Base-by-base conservation (phyloP, 2,329 filamentous ascomycete genomes). In the Paraphaeosphaeria sporulosa region DNA sequence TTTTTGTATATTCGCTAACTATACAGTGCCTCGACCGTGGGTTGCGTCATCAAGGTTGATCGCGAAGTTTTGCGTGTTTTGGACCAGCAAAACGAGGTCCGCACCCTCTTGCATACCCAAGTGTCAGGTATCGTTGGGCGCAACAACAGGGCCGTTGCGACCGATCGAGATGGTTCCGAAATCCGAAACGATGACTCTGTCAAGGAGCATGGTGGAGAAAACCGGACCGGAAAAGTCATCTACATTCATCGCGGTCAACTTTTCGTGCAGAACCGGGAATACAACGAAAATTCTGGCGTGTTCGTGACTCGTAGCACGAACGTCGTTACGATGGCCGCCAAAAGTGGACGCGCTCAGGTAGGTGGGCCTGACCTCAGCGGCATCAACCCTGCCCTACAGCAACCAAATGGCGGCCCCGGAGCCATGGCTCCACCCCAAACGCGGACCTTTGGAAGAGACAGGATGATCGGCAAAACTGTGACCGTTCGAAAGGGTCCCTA, bases 171-270 rank as follows among this genome's bases (percentile, higher is more conserved):
- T 70, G 94, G 95, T 13, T 93, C 94, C 17, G 95, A 99, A 76
- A 97, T 99, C 66, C 88, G 93, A 60, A 84, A 90, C 17, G 94
- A 96, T 58, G 95, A 99, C 75, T 94, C 93, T 1, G 92, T 99
- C 60, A 94, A 94, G 70, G 95, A 99, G 78, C 87, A 89, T 61
- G 90, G 90, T 21, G 95, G 94, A 36, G 93, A 97, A 79, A 87
- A 90, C 67, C 89, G 93, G 57, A 89, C 90, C 69, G 95, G 95
- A 68, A 92, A 92, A 68, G 96, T 99, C 66, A 87, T 97, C 58
- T 94, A 98, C 77, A 94, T 99, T 58, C 90, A 98, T 77, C 89
- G 95, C 53, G 93, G 92, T n/a, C 96, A 89, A 74, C 86, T 97
- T 19, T 99, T 96, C 81, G 82, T 96, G 57, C 92, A 96, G 73